Evolutionary conservation across 768 basidiomycete species (phyloP), one percentile per base, ranked within the genome.

Genomic region (Russula emetica): DNA sequence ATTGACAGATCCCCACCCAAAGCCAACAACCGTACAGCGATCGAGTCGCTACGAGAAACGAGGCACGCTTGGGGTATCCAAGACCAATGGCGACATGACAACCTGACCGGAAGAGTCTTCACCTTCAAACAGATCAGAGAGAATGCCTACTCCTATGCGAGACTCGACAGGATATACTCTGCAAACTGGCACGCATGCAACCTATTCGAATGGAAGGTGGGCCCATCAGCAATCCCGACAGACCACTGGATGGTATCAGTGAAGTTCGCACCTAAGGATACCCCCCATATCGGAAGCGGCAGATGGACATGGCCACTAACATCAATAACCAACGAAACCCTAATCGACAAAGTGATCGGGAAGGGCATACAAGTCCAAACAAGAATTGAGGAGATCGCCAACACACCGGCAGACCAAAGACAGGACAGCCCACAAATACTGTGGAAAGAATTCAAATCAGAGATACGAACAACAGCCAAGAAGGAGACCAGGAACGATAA

Each of bases 91-190:
- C 1, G 51, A 24, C 58, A 53, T 11, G 2, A 0, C 1, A 1
- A 44, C 32, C 59, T 55, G 0, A 32, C 42, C 1, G 24, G 18
- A 0, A 18, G 24, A 1, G 1, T 3, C 1, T 65, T 16, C 45
- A 65, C 59, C 2, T n/a, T 8, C 20, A 34, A 34, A 34, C 42
- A 44, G 2, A 20, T 0, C 0, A 44, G 20, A n/a, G 18, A 44
- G 0, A 6, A 6, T 0, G 6, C 16, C 7, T 5, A 44, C 6
- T n/a, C n/a, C n/a, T n/a, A 40, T 22, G 55, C 63, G 0, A 24
- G 59, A 32, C 5, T 65, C 8, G 63, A 65, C 45, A 1, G 63
- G 5, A 65, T 65, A 16, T 65, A 65, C 20, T 3, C 6, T 0
- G 6, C 32, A 2, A 24, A 1, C 2, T 3, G 18, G 0, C 36